A percentile compares a stretch with the other conserved stretches of the same genome.
phyloP scores from a whole-genome alignment of 768 basidiomycete species.

The Leccinum fibrillosum region DNA sequence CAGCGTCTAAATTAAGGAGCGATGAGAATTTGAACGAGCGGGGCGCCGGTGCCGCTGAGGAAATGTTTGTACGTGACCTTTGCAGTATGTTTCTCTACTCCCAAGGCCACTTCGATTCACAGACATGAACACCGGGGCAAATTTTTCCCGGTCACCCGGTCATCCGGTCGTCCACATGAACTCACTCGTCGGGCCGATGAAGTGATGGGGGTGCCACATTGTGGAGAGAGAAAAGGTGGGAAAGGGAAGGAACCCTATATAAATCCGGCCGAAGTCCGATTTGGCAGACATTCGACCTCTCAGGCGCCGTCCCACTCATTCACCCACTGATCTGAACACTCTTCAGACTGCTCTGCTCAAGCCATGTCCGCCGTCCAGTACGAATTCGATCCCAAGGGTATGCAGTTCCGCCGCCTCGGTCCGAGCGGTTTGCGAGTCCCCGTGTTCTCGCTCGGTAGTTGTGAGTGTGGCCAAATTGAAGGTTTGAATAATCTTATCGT shows the following conservation, averaged over 20 bases:
- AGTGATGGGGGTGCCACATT: conserved; percentile 3
- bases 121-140: background rate
- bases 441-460: conserved; percentile 51
- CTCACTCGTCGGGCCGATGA: conserved; percentile 1
- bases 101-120: background rate
- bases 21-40: background rate
- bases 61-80: background rate
- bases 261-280: conserved; percentile 1
- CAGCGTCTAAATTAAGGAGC: background rate
- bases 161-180: background rate
- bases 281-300: background rate
- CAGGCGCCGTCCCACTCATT: background rate
- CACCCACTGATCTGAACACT: background rate
- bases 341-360: background rate
- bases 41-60: background rate
- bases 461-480: conserved; percentile 25
- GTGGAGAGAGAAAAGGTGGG: background rate
- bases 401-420: conserved; percentile 43
- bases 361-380: conserved; percentile 25
- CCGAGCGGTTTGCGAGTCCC: conserved; percentile 47
- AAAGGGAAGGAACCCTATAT: conserved; percentile 13
- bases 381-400: conserved; percentile 38
- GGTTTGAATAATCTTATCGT: background rate
- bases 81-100: background rate
- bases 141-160: background rate